Evolutionary conservation across 192 early-diverging fungal genomes (phyloP), one percentile per base, ranked within the genome.

Genomic region (Mortierella alpina): DNA sequence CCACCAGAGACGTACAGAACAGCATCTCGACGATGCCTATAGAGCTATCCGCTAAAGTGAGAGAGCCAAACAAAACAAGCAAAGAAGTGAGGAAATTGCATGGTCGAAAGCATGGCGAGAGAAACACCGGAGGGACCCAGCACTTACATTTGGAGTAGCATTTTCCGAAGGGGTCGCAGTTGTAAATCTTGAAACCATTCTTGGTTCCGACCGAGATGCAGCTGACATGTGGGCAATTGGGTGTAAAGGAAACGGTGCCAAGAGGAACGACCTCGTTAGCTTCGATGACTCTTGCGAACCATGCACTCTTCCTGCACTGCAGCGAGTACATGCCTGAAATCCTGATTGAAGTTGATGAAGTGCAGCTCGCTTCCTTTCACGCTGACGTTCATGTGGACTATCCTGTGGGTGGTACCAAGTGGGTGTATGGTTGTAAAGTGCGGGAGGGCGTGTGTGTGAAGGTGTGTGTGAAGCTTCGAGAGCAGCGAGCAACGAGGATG

Each of bases 21-120:
- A 99, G 86, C 96, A 99, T 98, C 86, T 97, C 97, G 42, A 97
- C 96, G 58, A 97, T 94, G 11, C 95, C 96, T 42, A 97, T 95
- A 7, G 94, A 96, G 50, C 94, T 93, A 79, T 94, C 94, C 20
- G 88, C 93, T 92, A 60, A 63, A 14, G 58, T 7, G 22, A 47
- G 8, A n/a, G 23, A 14, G 54, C 39, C 50, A 39, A 20, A 6
- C 50, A 39, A 20, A 6, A 39, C 6, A 8, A 55, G 41, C 4
- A 60, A 40, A 48, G 40, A 10, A 18, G 45, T 69, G 41, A 62
- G 50, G n/a, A 45, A 39, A 50, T 68, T 17, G n/a, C 48, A 55
- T 9, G 13, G 6, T 63, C 11, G 18, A 41, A 12, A 58, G 12
- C 23, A 23, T 50, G 2, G 7, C 45, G 1, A 50, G 13, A 15